These are phyloP conservation scores for Exophiala lecanii-corni DNA, from an alignment of 2,329 filamentous ascomycete species.

Conservation along the genomic window DNA sequence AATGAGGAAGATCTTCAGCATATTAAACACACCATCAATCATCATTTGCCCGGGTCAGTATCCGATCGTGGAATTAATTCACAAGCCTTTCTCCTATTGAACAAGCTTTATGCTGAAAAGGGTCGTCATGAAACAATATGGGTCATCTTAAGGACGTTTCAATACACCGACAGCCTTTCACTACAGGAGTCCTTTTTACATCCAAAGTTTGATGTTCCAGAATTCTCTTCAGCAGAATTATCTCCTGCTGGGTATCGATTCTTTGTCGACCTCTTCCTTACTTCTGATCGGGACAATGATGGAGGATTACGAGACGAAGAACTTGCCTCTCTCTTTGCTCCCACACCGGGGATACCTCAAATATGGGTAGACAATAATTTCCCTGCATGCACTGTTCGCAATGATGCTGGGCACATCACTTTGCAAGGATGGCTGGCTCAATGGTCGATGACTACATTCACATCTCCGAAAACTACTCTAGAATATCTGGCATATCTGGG, in stretches of 20 bases:
- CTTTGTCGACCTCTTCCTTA: conserved; percentile 91
- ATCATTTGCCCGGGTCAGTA: conserved; percentile 59
- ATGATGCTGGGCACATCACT: conserved; percentile 92
- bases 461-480: conserved; percentile 89
- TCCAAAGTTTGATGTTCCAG: conserved; percentile 89
- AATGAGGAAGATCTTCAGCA: conserved; percentile 77
- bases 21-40: conserved; percentile 82
- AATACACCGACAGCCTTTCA: conserved; percentile 92
- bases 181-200: conserved; percentile 86
- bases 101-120: conserved; percentile 95
- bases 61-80: conserved; percentile 71
- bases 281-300: conserved; percentile 97
- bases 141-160: conserved; percentile 91
- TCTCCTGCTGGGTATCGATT: conserved; percentile 94
- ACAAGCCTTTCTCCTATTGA: conserved; percentile 79
- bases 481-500: conserved; percentile 95
- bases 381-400: conserved; percentile 87
- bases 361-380: conserved; percentile 89
- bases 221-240: conserved; percentile 86
- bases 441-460: conserved; percentile 99
- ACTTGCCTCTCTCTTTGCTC: conserved; percentile 80
- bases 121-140: conserved; percentile 97
- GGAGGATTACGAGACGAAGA: conserved; percentile 86
- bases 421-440: conserved; percentile 97
- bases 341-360: conserved; percentile 79